Conservation (phyloP, 164 flowering plant species). For the Umbilicus rupestris region DNA sequence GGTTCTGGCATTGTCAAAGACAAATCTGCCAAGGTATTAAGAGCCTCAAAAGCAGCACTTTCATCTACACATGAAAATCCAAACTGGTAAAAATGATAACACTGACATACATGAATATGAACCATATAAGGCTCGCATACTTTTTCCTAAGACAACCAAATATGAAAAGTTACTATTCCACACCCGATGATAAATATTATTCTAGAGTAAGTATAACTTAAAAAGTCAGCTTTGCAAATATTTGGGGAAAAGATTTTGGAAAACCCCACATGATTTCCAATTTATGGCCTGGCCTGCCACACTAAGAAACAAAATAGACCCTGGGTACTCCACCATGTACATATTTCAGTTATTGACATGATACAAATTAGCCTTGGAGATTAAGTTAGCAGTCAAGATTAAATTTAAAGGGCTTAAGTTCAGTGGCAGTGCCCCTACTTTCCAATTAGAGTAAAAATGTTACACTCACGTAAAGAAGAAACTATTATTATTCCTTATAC, state of each 20-base stretch:
- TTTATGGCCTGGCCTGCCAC: background rate
- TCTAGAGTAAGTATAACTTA: background rate
- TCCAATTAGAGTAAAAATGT: background rate
- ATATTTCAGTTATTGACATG: no score
- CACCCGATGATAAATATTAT: background rate
- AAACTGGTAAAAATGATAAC: background rate
- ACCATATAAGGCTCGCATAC: background rate
- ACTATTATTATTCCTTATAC: background rate
- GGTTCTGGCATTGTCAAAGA: slow-evolving; percentile 30
- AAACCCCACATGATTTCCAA: background rate
- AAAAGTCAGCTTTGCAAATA: background rate
- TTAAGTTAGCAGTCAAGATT: no score
- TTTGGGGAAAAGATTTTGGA: no score
- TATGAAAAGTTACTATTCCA: background rate
- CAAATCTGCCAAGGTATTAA: slow-evolving; percentile 33
- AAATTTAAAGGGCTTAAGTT: background rate
- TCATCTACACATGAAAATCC: slow-evolving; percentile 22
- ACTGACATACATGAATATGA: background rate
- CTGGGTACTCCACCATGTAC: no score
- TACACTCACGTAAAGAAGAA: background rate
- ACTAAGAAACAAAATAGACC: background rate
- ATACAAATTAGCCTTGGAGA: no score
- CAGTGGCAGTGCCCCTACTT: background rate
- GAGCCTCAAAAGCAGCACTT: slow-evolving; percentile 22
- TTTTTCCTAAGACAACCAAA: background rate